Percentiles rank a stretch among this genome's conserved stretches.
Evolutionary conservation across 768 basidiomycete genomes (phyloP).

Genomic region (Dacryopinax spathularia): DNA sequence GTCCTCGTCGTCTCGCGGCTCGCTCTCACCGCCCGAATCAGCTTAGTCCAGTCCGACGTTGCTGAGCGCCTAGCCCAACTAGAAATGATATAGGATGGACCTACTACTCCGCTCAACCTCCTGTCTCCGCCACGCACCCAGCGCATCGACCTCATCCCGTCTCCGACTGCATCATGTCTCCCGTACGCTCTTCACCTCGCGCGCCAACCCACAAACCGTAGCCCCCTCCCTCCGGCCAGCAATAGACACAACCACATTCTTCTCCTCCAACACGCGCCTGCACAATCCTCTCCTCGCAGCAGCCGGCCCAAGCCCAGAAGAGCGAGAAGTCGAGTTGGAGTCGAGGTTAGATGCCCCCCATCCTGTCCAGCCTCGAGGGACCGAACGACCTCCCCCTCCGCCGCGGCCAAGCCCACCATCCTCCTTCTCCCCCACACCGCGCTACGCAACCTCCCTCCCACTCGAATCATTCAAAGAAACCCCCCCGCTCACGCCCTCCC

Average conservation of each 20-base stretch:
- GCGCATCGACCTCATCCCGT: too few species aligned
- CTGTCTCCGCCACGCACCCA: too few species aligned
- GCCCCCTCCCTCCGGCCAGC: background rate
- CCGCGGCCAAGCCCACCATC: background rate
- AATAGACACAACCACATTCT: background rate
- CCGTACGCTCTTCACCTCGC: background rate
- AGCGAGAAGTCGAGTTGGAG: background rate
- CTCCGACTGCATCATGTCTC: background rate
- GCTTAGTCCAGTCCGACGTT: too few species aligned
- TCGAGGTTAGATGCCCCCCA: background rate
- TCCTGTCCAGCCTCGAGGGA: background rate
- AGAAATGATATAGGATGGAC: too few species aligned
- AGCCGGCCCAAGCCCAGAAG: background rate
- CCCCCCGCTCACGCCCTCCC: constrained; percentile 26
- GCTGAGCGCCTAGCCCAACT: too few species aligned
- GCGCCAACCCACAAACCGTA: background rate
- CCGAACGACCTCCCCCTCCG: background rate
- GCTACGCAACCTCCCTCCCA: background rate
- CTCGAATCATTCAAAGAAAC: background rate
- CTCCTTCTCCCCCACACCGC: too few species aligned
- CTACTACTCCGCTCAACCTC: background rate
- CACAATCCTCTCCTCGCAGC: background rate
- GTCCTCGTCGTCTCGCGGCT: too few species aligned
- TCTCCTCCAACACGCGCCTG: background rate
- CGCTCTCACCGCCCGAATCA: too few species aligned